Evolutionary conservation across 345 rosid genomes (phyloP).

Genomic region (Populus alba): DNA sequence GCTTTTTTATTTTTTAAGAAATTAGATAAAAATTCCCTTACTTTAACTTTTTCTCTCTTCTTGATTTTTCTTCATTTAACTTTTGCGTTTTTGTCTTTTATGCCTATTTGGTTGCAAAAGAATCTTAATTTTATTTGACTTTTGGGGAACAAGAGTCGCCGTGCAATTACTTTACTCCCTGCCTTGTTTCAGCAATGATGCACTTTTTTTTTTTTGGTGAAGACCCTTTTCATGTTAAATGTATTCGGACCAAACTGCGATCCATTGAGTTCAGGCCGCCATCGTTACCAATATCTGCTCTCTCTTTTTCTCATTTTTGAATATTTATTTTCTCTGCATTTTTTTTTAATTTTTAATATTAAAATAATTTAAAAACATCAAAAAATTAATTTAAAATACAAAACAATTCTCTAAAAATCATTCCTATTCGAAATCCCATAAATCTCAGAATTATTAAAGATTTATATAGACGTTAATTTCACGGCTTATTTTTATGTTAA

Average conservation of each 20-base stretch:
- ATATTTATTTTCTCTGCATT: no score
- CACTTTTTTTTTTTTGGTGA: neutral
- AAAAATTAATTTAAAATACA: no score
- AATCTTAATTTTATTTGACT: neutral
- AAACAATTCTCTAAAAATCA: no score
- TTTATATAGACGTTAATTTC: no score
- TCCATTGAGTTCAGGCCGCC: neutral
- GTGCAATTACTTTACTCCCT: neutral
- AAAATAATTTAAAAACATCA: no score
- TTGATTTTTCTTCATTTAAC: neutral
- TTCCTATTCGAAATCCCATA: fast-evolving
- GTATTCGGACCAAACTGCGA: neutral
- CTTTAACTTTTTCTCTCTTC: neutral
- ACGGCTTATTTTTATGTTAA: no score
- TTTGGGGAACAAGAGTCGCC: neutral
- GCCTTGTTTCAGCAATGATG: neutral
- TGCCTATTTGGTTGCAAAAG: neutral
- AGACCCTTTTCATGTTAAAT: neutral
- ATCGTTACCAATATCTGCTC: neutral
- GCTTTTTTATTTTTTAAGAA: neutral
- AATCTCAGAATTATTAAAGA: no score
- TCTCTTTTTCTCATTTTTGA: no score
- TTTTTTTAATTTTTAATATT: no score
- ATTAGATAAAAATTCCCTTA: no score
- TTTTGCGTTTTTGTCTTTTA: no score